Conservation (phyloP, 306 rosid species). For the Dryas alaskensis region DNA sequence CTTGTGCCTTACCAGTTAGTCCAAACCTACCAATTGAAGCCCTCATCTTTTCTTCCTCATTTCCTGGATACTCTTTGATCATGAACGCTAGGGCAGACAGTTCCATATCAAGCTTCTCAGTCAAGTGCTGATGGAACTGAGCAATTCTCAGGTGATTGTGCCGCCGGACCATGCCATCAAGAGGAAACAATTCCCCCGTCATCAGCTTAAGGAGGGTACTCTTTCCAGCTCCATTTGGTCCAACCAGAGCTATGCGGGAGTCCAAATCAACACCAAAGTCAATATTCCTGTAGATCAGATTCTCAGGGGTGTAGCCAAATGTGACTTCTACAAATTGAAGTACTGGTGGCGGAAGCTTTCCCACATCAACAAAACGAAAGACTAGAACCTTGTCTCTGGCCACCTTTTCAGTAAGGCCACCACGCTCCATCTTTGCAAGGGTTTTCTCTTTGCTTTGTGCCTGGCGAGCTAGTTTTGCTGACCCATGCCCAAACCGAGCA, state of each 20-base stretch:
- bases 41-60: slow-evolving; percentile 96
- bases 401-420: slow-evolving; percentile 95
- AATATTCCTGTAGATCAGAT: slow-evolving; percentile 77
- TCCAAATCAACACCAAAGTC: slow-evolving; percentile 96
- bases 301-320: slow-evolving; percentile 92
- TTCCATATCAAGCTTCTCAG: slow-evolving; percentile 91
- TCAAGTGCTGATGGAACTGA: slow-evolving; percentile 90
- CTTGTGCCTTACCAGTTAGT: slow-evolving; percentile 89
- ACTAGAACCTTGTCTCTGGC: slow-evolving; percentile 72
- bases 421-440: slow-evolving; percentile 95
- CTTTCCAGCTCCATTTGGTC: slow-evolving; percentile 99
- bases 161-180: slow-evolving; percentile 95
- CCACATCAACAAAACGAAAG: slow-evolving; percentile 92
- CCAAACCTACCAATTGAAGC: slow-evolving; percentile 93
- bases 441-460: slow-evolving; percentile 99
- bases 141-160: slow-evolving; percentile 99
- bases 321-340: slow-evolving; percentile 93
- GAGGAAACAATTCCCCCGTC: slow-evolving; percentile 85
- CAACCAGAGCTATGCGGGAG: slow-evolving; percentile 91
- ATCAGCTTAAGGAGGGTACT: slow-evolving; percentile 94
- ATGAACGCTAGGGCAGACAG: slow-evolving; percentile 76
- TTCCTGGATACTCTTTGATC: slow-evolving; percentile 90
- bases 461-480: slow-evolving; percentile 97
- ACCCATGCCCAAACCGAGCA: slow-evolving; percentile 98
- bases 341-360: slow-evolving; percentile 98